These are phyloP conservation scores for Trichosporon coremiiforme DNA, from an alignment of 1,284 basidiomycete genomes.

Conservation along the genomic window DNA sequence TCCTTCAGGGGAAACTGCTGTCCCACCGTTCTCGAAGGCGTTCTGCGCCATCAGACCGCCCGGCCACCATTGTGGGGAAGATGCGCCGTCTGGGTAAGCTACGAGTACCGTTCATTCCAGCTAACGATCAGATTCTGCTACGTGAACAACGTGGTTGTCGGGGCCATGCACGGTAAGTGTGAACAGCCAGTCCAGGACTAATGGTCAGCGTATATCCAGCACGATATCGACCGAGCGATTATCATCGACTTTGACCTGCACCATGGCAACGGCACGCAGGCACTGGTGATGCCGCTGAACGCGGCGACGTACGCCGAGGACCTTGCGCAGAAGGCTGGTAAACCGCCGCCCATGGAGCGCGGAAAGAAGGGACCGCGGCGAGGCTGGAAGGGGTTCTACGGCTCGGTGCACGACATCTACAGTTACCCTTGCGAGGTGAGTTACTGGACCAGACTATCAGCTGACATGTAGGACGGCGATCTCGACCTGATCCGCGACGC, in stretches of 20 bases:
- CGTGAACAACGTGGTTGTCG: slow-evolving; percentile 89
- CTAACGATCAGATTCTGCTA: slow-evolving; percentile 69
- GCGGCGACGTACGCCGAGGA: slow-evolving; percentile 74
- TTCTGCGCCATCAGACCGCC: slow-evolving; percentile 86
- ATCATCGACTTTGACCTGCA: slow-evolving; percentile 94
- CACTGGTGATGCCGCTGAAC: slow-evolving; percentile 88
- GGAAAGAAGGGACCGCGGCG: slow-evolving; percentile 56
- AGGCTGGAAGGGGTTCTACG: slow-evolving; percentile 77
- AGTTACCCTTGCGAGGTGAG: slow-evolving; percentile 88
- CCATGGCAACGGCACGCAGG: slow-evolving; percentile 93
- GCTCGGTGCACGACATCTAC: slow-evolving; percentile 81
- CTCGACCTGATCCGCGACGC: slow-evolving; percentile 76
- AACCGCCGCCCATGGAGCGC: slow-evolving; percentile 43
- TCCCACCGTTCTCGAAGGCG: slow-evolving; percentile 58
- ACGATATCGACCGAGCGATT: slow-evolving; percentile 75
- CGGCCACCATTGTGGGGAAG: slow-evolving; percentile 87
- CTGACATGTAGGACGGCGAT: slow-evolving; percentile 71
- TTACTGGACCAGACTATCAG: neutral
- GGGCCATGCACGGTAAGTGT: slow-evolving; percentile 76
- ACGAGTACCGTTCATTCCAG: no score
- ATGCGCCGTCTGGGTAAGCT: slow-evolving; percentile 72
- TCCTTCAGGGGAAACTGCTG: slow-evolving; percentile 26
- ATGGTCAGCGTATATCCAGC: slow-evolving; percentile 70
- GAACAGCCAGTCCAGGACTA: neutral
- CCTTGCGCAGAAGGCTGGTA: slow-evolving; percentile 60